A percentile compares a stretch with the other conserved stretches of the same genome.
These are phyloP conservation scores for Solanum hybrid DNA, from an alignment of 305 asterid genomes.

Conservation along the genomic window DNA sequence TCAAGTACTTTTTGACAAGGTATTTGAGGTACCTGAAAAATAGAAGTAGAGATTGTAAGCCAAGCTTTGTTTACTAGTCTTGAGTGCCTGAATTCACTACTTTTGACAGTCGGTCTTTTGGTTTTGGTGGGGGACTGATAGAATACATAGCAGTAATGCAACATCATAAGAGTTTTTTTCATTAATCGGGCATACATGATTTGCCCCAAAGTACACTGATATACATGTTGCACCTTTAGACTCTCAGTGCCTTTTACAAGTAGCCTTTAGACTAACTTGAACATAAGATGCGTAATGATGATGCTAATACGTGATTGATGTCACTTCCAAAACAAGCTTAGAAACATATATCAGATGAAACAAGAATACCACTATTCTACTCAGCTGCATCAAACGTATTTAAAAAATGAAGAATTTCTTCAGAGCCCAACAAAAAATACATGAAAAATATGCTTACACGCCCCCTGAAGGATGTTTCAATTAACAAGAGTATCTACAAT, in stretches of 20 bases:
- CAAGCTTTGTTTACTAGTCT: background rate
- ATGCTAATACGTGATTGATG: background rate
- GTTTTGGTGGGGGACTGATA: background rate
- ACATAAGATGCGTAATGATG: background rate
- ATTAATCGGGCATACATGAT: background rate
- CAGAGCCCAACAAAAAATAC: background rate
- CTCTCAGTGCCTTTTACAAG: background rate
- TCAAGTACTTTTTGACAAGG: slow-evolving; percentile 67
- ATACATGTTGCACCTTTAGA: background rate
- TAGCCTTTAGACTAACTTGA: background rate
- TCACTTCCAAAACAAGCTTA: background rate
- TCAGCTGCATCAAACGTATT: background rate
- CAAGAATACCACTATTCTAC: background rate
- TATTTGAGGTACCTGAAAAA: slow-evolving; percentile 54
- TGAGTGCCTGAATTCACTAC: background rate
- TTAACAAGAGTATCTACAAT: background rate
- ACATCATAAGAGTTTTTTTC: background rate
- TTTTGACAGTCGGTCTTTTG: background rate
- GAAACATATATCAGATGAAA: background rate
- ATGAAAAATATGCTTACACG: background rate
- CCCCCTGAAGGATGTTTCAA: background rate
- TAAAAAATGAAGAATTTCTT: background rate
- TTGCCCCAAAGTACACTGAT: background rate
- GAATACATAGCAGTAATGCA: background rate
- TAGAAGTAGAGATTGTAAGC: background rate